phyloP scores from a whole-genome alignment of 768 basidiomycete species.

The Suillus hirtellus region DNA sequence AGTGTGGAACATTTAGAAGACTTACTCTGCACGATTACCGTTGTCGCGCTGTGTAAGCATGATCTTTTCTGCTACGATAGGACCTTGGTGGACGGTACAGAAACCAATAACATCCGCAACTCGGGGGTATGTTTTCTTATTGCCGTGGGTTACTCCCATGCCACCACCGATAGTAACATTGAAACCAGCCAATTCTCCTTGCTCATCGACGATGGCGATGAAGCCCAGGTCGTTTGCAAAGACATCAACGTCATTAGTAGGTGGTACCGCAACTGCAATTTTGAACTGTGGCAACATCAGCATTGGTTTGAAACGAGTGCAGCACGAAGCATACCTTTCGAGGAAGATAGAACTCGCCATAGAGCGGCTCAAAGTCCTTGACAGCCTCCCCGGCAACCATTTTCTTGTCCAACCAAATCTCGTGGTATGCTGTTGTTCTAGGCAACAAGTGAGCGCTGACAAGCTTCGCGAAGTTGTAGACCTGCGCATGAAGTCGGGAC shows the following conservation, averaged over 20 bases:
- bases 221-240: constrained; percentile 96
- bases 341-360: constrained; percentile 96
- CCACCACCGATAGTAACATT: constrained; percentile 94
- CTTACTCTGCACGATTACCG: constrained; percentile 92
- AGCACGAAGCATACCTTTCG: constrained; percentile 65
- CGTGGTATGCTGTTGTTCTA: constrained; percentile 91
- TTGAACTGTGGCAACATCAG: constrained; percentile 69
- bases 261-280: constrained; percentile 93
- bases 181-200: constrained; percentile 85
- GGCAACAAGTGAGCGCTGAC: constrained; percentile 89
- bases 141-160: constrained; percentile 99
- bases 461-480: constrained; percentile 79
- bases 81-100: constrained; percentile 85
- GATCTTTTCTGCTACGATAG: constrained; percentile 85
- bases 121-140: constrained; percentile 98
- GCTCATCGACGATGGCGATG: constrained; percentile 83
- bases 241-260: constrained; percentile 94
- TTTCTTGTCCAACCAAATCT: constrained; percentile 99
- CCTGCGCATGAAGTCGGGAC: constrained; percentile 82
- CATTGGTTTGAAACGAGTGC: neutral
- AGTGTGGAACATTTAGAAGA: constrained; percentile 16
- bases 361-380: constrained; percentile 95
- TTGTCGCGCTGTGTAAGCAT: constrained; percentile 94
- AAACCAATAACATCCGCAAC: constrained; percentile 88
- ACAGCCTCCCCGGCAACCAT: constrained; percentile 91